Base-by-base conservation (phyloP, 371 early-diverging fungal species). In the Mucor circinelloides region DNA sequence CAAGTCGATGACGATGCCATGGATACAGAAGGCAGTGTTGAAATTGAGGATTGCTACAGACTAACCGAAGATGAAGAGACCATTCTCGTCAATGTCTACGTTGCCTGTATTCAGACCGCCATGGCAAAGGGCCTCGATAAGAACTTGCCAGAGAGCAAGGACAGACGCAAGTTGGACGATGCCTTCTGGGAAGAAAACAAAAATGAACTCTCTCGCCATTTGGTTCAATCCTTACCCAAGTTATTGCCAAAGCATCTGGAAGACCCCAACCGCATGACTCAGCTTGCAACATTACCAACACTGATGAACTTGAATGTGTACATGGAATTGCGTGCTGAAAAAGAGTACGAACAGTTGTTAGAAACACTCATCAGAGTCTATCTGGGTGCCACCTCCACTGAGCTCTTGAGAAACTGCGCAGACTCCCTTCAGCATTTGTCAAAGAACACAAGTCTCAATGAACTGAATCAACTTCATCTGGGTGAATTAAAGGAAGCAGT, bases 171-270 rank as follows among this genome's bases (percentile, higher is more conserved):
- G 67, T 21, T 68, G 34, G 77, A 79, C 32, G 70, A 76, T 19
- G 28, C 44, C 0, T 60, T 63, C 17, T 61, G 71, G 60, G 76
- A 73, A 15, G 74, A 72, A 36, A 64, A 50, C 48, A 74, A 72
- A 25, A 77, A 78, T 19, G 84, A 88, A 58, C 71, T 90, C 13
- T 86, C 86, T 21, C 82, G 88, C 8, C 76, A 82, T 50, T 69
- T 92, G 42, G 85, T 88, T 13, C 76, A 78, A 58, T 64, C 74
- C 2, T 50, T 93, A 17, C 89, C 92, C 2, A 82, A 81, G 40
- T 76, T 93, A n/a, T 67, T 94, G 34, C 72, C 83, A n/a, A 91
- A 90, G 68, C 88, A 91, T 61, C 79, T 80, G 2, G 83, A 81
- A 42, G 91, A 91, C 46, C 73, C 81, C 23, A 60, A 55, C 21